Base-by-base conservation (phyloP, 2,329 filamentous ascomycete genomes). In the Macrophomina phaseolina region DNA sequence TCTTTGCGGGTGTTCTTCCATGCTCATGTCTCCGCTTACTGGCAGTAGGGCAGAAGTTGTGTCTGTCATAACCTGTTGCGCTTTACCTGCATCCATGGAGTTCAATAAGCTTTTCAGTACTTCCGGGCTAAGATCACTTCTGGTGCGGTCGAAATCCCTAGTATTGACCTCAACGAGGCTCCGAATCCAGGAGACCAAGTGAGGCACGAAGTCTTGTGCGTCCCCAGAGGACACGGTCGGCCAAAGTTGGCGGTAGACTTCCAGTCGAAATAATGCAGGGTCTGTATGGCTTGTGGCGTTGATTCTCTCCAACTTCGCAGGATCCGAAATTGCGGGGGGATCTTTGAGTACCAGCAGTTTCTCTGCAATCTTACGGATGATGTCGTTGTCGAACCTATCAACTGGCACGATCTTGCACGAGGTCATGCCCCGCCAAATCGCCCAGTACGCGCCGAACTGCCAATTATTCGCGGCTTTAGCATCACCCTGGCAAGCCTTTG, bases 351-450 rank as follows among this genome's bases (percentile, higher is more conserved):
- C 28, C 42, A 45, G 8, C 11, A 66, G 2, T 16, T 8, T 8
- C 23, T 46, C 28, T 1, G 36, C 64, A 11, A 66, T 51, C 51
- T 66, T 66, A 5, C 28, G 23, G 18, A 53, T 30, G 48, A 51
- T 46, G 4, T 18, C 34, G 5, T n/a, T 23, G 23, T 51, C 46
- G 9, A 66, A 11, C 12, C 51, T 51, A 8, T 66, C 45, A 5
- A 32, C 16, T 3, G 55, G n/a, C 3, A 60, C 3, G 34, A 32
- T 23, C n/a, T 38, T 56, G 63, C 63, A 56, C 9, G 36, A 48
- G 12, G n/a, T 23, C 42, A 66, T 8, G 12, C 34, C 64, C 34
- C 28, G 32, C 64, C 64, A 66, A n/a, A 66, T 66, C 9, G 45
- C 48, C 55, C 64, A 36, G 46, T 66, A 66, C 5, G 36, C 64